Evolutionary conservation across 169 alveolate genomes (phyloP), one percentile per base, ranked within the genome.

Genomic region (Plasmodium knowlesi): DNA sequence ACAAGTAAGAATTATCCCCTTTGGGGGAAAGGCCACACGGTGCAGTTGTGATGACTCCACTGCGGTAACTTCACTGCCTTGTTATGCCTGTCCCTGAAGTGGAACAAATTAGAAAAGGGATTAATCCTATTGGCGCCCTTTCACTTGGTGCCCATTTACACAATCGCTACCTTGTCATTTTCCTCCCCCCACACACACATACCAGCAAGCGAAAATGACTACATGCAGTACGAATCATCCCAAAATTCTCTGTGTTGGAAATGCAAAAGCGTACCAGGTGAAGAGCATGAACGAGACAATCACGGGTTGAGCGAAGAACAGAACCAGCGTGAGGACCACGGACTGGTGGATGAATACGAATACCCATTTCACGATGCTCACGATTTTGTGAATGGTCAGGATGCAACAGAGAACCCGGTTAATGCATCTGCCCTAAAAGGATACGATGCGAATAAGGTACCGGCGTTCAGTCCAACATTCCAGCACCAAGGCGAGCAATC

Each of bases 201-300:
- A 39, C 34, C 37, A 34, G 50, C 41, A 85, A 85, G 67, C 22
- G 93, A 85, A 73, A 85, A 41, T 50, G 93, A 85, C 41, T 84
- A 41, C 61, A 22, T 61, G 46, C 79, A 71, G 19, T n/a, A 71
- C 6, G 83, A 72, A 22, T 32, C 30, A 84, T 22, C 39, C 5
- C n/a, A n/a, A 22, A 30, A 72, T 43, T n/a, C 16, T 10, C 34
- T n/a, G 3, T 37, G 41, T 54, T 76, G 61, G 79, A 54, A 61
- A 30, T 39, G 39, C 53, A 6, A 43, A 8, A 67, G 34, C 5
- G 0, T 61, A 61, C 1, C 28, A 61, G 34, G 14, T 22, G 74
- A n/a, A 9, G 34, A 61, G 32, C 4, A 61, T 14, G 34, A 25
- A 61, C 74, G 32, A 61, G 74, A 61, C 32, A 8, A 61, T n/a